Conservation (phyloP, 2,329 filamentous ascomycete species). For the Diaporthe humulicola region DNA sequence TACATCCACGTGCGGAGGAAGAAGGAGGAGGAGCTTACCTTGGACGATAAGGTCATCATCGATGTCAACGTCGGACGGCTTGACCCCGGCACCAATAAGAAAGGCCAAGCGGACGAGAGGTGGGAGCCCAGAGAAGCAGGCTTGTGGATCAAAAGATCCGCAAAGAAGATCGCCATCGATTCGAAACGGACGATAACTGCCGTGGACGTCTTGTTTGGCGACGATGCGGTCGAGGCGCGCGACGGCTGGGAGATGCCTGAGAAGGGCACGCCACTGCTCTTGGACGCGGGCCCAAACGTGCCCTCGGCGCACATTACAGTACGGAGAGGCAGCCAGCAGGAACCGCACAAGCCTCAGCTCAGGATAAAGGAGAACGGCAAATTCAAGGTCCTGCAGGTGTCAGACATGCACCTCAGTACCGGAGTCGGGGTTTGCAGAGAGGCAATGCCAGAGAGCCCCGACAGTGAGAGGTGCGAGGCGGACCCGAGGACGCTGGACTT, state of each 20-base stretch:
- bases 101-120: constrained; percentile 67
- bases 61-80: constrained; percentile 82
- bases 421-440: constrained; percentile 89
- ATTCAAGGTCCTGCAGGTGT: constrained; percentile 97
- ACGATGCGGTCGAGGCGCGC: constrained; percentile 91
- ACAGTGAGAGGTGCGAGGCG: constrained; percentile 87
- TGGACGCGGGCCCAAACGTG: constrained; percentile 73
- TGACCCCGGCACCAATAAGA: constrained; percentile 73
- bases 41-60: constrained; percentile 82
- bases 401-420: constrained; percentile 95
- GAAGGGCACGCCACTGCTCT: constrained; percentile 78
- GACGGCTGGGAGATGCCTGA: constrained; percentile 80
- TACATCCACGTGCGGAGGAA: constrained; percentile 88
- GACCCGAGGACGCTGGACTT: constrained; percentile 94
- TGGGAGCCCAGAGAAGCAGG: constrained; percentile 86
- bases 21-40: constrained; percentile 84
- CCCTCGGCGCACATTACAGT: constrained; percentile 83
- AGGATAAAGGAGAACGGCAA: constrained; percentile 89
- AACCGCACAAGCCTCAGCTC: constrained; percentile 77
- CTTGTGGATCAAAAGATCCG: constrained; percentile 84
- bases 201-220: constrained; percentile 88
- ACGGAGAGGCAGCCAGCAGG: constrained; percentile 76
- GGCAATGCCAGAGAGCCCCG: constrained; percentile 79
- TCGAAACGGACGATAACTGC: constrained; percentile 81
- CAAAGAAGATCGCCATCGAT: constrained; percentile 80